Percentiles rank a stretch among this genome's conserved stretches.
Conservation (phyloP, 306 rosid species). For the Casuarina cunninghamiana region DNA sequence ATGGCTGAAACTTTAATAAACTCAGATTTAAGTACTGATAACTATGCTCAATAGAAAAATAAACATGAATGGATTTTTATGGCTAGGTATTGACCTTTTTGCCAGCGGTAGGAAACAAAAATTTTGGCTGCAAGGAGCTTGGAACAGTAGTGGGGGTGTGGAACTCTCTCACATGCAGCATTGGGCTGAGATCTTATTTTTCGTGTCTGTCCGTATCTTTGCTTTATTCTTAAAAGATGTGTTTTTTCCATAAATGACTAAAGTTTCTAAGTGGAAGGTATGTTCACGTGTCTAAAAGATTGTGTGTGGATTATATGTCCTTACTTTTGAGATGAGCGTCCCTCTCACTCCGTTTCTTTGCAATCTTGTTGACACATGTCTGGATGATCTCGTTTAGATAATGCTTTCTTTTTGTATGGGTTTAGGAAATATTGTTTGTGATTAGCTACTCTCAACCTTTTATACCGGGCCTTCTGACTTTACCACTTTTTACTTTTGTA, state of each 20-base stretch:
- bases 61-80: neutral
- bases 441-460: neutral
- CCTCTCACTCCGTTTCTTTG: neutral
- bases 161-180: neutral
- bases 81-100: neutral
- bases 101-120: neutral
- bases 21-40: neutral
- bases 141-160: neutral
- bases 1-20: neutral
- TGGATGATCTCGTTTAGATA: neutral
- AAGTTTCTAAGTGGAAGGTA: neutral
- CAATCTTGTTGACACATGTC: neutral
- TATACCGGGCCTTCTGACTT: neutral
- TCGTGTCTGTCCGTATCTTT: neutral
- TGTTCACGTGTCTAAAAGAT: neutral
- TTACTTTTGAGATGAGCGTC: neutral
- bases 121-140: neutral
- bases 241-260: neutral
- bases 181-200: neutral
- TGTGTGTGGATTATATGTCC: neutral
- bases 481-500: constrained; percentile 23
- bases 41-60: neutral
- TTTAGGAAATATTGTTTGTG: neutral
- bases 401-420: constrained; percentile 1
- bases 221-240: neutral